phyloP scores from a whole-genome alignment of 306 rosid species.

The Lupinus albus region DNA sequence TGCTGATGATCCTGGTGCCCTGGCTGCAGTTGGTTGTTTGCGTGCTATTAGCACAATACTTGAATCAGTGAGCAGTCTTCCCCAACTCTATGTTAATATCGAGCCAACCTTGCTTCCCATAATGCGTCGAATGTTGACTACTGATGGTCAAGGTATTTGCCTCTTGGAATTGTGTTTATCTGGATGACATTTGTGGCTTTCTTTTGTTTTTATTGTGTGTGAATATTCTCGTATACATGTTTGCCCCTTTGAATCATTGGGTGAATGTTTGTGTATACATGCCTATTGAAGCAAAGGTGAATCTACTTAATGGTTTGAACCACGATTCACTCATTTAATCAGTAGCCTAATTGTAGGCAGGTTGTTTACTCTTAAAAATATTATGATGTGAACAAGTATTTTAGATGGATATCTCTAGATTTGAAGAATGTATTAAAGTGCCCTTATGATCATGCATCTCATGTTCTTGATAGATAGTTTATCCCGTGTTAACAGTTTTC shows the following conservation, averaged over 20 bases:
- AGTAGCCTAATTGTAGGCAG: neutral
- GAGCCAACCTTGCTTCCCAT: conserved; percentile 93
- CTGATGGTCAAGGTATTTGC: conserved; percentile 85
- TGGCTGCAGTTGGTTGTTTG: conserved; percentile 95
- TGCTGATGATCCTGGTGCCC: conserved; percentile 87
- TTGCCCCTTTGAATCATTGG: conserved; percentile 6
- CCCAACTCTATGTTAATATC: conserved; percentile 73
- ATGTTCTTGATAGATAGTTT: conserved; percentile 7
- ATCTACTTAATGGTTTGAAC: conserved; percentile 6
- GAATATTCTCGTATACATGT: too few relatives aligned
- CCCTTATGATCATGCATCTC: neutral
- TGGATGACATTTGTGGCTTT: conserved; percentile 14
- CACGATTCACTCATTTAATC: neutral
- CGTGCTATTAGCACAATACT: conserved; percentile 95
- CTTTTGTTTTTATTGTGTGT: conserved; percentile 1
- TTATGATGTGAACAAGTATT: neutral
- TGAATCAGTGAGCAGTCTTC: conserved; percentile 97
- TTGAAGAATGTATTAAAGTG: conserved; percentile 6
- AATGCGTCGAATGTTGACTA: conserved; percentile 86
- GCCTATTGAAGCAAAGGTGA: conserved; percentile 25
- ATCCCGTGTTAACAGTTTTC: conserved; percentile 6
- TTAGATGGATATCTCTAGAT: conserved; percentile 17
- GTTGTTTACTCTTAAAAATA: neutral
- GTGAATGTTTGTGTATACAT: neutral
- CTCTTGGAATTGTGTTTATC: conserved; percentile 25